Evolutionary conservation across 495 filamentous ascomycete genomes (phyloP), one percentile per base, ranked within the genome.

Genomic region (Lasiosphaeris hirsuta): DNA sequence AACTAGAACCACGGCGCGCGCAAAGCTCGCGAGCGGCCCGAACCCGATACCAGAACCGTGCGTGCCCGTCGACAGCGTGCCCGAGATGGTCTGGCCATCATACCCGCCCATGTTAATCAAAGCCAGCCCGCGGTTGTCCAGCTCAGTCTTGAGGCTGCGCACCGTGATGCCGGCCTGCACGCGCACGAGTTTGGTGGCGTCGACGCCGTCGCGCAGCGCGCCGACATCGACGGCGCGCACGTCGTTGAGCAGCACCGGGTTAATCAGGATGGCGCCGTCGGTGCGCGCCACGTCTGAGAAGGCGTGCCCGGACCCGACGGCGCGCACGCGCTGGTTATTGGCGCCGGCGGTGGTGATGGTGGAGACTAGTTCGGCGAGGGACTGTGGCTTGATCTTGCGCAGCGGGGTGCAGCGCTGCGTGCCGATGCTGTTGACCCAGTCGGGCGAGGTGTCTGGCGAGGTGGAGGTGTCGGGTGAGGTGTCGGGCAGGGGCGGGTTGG

Each of bases 61-160:
- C 11, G 58, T 60, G 39, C 58, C 58, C 1, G 58, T 60, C 3
- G 58, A 60, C 30, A 60, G 46, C 19, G 58, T 46, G 0, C 58
- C 58, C 14, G 45, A 30, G 15, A 60, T 50, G 11, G 52, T 60
- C 51, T 60, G 58, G 6, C 58, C 58, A 46, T 60, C 58, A 40
- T 60, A 60, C 0, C 44, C 51, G 36, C 58, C 58, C 58, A 60
- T 60, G 38, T 60, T 60, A 38, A 51, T 50, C 3, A 60, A 39
- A 3, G 34, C 58, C 17, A 60, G 52, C 7, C 45, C 44, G 10
- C 33, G 7, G 23, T 39, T 17, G 9, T 60, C 58, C 5, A 60
- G 51, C 51, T 33, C 19, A 5, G 3, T 4, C 38, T 60, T 60
- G 45, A 60, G 45, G 4, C 30, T 39, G 14, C 8, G 11, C 38